Evolutionary conservation across 176 grass and related monocot genomes (phyloP), one percentile per base, ranked within the genome.

Genomic region (Rhynchospora tenuis): DNA sequence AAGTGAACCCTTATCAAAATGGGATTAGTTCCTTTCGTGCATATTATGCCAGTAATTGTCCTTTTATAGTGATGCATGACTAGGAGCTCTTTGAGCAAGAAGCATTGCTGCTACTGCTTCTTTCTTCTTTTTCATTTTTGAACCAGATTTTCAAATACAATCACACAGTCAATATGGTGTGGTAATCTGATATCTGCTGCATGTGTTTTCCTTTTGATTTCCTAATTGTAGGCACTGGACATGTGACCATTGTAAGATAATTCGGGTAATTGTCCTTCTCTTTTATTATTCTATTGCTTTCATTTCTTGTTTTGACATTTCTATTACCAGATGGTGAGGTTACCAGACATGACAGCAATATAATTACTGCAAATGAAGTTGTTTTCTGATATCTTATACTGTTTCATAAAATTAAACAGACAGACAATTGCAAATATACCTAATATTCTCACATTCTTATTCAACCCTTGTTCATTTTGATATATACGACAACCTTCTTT

Each of bases 231-330:
- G 84, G 46, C 70, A 44, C 77, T 69, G 59, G 62, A 71, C 73
- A 20, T 86, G 84, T n/a, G 28, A 64, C 22, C 10, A 69, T 56
- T 86, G 84, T 79, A 77, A 86, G 68, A 71, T 86, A 16, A 68
- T 69, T 27, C 84, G 76, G 84, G 84, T 86, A 86, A 80, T 79
- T 60, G 16, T 86, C 64, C 12, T 75, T 75, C 51, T 22, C 22
- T 73, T 7, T 75, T 51, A 60, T 60, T 61, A 27, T 51, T 52
- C 20, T 9, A 17, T 75, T 0, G 2, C 22, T 75, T 13, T 10
- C 6, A 3, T 54, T 16, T 51, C 22, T 74, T 74, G 45, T 73
- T 74, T 24, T 75, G 47, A 9, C 47, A 52, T 15, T 74, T 74
- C 9, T 74, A 28, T 74, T 42, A 27, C 72, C 72, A 54, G 23